Conservation (phyloP, 805 yeast species). For the Torulaspora delbrueckii region DNA sequence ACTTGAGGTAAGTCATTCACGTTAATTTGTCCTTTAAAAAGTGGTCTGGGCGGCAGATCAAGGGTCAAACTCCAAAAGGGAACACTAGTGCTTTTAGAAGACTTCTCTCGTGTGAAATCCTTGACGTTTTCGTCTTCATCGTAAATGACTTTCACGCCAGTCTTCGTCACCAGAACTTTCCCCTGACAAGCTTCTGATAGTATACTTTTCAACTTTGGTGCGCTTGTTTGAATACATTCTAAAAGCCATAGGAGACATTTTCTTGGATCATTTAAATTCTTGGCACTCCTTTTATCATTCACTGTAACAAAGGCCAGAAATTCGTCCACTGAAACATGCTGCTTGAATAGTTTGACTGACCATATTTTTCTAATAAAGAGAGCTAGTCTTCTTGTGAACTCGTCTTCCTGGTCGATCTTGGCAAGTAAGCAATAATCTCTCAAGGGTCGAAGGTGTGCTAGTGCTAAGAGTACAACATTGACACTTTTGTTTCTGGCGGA, state of each 20-base stretch:
- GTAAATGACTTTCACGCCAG: conserved; percentile 25
- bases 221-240: conserved; percentile 40
- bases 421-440: conserved; percentile 43
- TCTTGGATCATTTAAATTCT: conserved; percentile 48
- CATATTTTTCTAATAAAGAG: conserved; percentile 54
- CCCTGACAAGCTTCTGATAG: conserved; percentile 50
- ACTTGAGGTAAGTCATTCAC: conserved; percentile 51
- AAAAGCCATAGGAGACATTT: conserved; percentile 57
- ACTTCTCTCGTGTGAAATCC: conserved; percentile 18
- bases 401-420: conserved; percentile 21
- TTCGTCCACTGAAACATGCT: conserved; percentile 66
- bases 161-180: conserved; percentile 37
- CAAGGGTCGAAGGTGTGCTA: conserved; percentile 50
- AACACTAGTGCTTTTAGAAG: conserved; percentile 14
- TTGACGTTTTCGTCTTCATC: conserved; percentile 22
- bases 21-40: conserved; percentile 47
- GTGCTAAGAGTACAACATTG: conserved; percentile 51
- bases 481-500: conserved; percentile 46
- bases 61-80: conserved; percentile 42
- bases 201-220: conserved; percentile 26
- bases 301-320: conserved; percentile 47
- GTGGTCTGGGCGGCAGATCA: conserved; percentile 54
- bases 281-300: conserved; percentile 42
- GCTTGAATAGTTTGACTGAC: conserved; percentile 54
- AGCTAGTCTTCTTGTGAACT: conserved; percentile 43